Base-by-base conservation (phyloP, 1,284 basidiomycete species). In the Entoloma clypeatum region DNA sequence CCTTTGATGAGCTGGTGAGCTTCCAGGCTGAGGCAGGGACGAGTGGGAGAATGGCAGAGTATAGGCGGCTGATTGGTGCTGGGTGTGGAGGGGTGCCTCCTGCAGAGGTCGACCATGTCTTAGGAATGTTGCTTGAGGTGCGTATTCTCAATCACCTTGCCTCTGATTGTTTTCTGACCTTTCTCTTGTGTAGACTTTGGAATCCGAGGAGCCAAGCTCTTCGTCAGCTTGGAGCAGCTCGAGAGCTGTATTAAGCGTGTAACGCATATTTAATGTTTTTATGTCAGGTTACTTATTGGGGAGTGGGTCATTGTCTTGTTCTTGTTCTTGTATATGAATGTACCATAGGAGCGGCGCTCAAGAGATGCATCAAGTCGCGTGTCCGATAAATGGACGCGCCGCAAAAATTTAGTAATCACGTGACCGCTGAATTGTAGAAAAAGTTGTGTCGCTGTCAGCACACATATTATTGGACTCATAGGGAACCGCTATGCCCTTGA, bases 1-100 rank as follows among this genome's bases (percentile, higher is more conserved):
- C 80, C 47, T 91, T 94, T 53, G 81, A 83, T 32, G 75, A 81
- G 48, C 67, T 89, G 49, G 87, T 88, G 21, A 77, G 74, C 39
- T 84, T 86, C 58, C 89, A 92, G 60, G 85, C 89, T 13, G 90
- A 92, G 64, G 82, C 88, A 9, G 92, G 92, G 5, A 95, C 92
- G 1, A 81, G 85, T 21, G 89, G 88, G 16, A 75, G 83, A 47
- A 92, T 96, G 79, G 74, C 79, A 1, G 86, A 93, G 51, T 97
- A 96, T 60, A 72, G 92, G 50, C 73, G 83, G 47, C 64, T 96
- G 40, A 91, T 96, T 54, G 84, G 86, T 13, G 81, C 90, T 8
- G 91, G 89, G 0, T 92, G 90, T 62, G 88, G 89, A n/a, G 90
- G 89, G 0, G 75, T 94, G n/a, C 76, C 83, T 1, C 74, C 83